Percentiles rank a stretch among this genome's conserved stretches.
Evolutionary conservation across 345 rosid genomes (phyloP).

Genomic region (Leavenworthia alabamica): DNA sequence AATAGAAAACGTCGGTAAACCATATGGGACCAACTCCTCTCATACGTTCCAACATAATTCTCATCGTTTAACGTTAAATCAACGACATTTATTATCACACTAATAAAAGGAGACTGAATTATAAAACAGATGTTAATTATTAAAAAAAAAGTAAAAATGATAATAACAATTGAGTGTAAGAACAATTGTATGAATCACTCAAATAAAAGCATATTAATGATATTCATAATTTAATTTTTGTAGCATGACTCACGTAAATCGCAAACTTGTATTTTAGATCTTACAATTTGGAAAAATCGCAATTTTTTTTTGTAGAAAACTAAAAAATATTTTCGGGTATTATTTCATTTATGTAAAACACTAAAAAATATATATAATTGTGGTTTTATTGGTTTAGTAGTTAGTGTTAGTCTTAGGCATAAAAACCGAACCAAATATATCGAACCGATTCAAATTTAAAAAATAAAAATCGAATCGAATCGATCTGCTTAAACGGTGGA

Average conservation of each 20-base stretch:
- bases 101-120: neutral
- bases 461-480: no score
- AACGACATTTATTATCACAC: conserved; percentile 21
- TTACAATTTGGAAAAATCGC: neutral
- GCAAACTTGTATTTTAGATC: no score
- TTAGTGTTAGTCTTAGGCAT: no score
- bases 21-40: conserved; percentile 19
- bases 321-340: no score
- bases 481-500: no score
- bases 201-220: neutral
- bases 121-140: neutral
- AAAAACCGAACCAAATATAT: no score
- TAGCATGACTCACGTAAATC: neutral
- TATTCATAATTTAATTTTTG: neutral
- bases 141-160: neutral
- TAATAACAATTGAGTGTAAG: neutral
- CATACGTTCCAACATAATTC: conserved; percentile 22
- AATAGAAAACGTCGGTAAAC: conserved; percentile 31
- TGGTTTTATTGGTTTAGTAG: no score
- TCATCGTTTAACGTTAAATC: conserved; percentile 20
- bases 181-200: neutral
- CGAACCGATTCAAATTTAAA: no score
- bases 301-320: no score
- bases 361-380: no score
- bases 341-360: no score